These are phyloP conservation scores for Fusarium camptoceras DNA, from an alignment of 2,329 filamentous ascomycete species.

Conservation along the genomic window DNA sequence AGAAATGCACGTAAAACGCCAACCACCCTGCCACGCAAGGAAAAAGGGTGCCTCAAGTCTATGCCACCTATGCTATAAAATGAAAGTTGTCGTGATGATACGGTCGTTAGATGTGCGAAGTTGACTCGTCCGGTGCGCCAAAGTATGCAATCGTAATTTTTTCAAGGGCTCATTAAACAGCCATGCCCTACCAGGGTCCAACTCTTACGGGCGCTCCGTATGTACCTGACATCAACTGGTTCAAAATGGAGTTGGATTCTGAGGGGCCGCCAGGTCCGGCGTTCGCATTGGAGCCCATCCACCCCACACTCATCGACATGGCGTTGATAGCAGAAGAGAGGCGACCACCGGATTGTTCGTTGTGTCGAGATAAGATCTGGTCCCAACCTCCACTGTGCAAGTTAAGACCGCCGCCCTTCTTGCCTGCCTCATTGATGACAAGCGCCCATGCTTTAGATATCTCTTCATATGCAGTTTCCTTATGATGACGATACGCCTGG, in stretches of 20 bases:
- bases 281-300: slow-evolving; percentile 69
- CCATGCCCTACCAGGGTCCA: slow-evolving; percentile 66
- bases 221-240: slow-evolving; percentile 70
- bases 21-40: slow-evolving; percentile 47
- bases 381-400: slow-evolving; percentile 94
- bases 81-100: slow-evolving; percentile 50
- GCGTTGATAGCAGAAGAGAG: slow-evolving; percentile 83
- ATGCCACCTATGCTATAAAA: slow-evolving; percentile 53
- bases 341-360: slow-evolving; percentile 85
- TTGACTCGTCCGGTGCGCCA: slow-evolving; percentile 42
- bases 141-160: slow-evolving; percentile 44
- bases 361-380: slow-evolving; percentile 85
- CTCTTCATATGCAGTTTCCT: slow-evolving; percentile 95
- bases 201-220: slow-evolving; percentile 71
- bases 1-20: slow-evolving; percentile 50
- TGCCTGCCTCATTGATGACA: slow-evolving; percentile 90
- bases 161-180: slow-evolving; percentile 4
- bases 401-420: slow-evolving; percentile 89
- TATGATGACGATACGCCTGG: slow-evolving; percentile 88
- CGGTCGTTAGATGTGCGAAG: slow-evolving; percentile 50
- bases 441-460: slow-evolving; percentile 93
- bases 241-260: slow-evolving; percentile 69
- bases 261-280: slow-evolving; percentile 41
- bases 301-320: slow-evolving; percentile 79
- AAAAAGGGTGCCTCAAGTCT: slow-evolving; percentile 50